phyloP scores from a whole-genome alignment of 495 filamentous ascomycete genomes.

The Pyronema domesticum region DNA sequence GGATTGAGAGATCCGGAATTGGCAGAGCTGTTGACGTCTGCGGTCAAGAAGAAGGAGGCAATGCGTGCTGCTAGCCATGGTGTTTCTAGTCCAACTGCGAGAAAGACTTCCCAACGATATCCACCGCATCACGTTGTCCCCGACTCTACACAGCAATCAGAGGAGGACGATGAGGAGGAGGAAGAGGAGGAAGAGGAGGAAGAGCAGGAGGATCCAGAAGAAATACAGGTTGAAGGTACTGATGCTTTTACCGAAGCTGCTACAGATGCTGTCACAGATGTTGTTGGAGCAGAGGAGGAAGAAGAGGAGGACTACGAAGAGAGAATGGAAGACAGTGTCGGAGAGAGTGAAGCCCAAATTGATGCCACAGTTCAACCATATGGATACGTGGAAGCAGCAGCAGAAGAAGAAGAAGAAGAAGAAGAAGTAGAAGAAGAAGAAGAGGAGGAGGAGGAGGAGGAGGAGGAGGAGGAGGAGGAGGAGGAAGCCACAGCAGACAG shows the following conservation, averaged over 20 bases:
- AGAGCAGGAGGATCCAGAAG: not conserved
- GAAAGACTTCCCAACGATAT: not conserved
- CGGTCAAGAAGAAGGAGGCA: not conserved
- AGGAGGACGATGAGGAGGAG: not conserved
- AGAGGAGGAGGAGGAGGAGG: constrained; percentile 12
- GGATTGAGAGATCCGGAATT: not conserved
- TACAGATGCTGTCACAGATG: too few relatives aligned
- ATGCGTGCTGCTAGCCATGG: not conserved
- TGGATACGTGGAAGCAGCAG: too few relatives aligned
- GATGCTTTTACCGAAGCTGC: not conserved
- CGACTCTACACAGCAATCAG: not conserved
- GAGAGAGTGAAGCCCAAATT: not conserved
- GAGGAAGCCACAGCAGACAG: too few relatives aligned
- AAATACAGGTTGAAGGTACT: not conserved
- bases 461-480: too few relatives aligned
- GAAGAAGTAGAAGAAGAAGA: not conserved
- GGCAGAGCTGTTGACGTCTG: not conserved
- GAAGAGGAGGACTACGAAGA: not conserved
- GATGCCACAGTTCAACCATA: too few relatives aligned
- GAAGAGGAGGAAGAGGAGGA: not conserved
- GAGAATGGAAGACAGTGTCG: not conserved
- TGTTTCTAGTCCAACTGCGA: not conserved
- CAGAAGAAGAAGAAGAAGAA: not conserved
- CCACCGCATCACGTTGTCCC: too few relatives aligned
- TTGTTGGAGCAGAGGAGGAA: not conserved